Conservation (phyloP, 306 rosid species). For the Biancaea sappan region DNA sequence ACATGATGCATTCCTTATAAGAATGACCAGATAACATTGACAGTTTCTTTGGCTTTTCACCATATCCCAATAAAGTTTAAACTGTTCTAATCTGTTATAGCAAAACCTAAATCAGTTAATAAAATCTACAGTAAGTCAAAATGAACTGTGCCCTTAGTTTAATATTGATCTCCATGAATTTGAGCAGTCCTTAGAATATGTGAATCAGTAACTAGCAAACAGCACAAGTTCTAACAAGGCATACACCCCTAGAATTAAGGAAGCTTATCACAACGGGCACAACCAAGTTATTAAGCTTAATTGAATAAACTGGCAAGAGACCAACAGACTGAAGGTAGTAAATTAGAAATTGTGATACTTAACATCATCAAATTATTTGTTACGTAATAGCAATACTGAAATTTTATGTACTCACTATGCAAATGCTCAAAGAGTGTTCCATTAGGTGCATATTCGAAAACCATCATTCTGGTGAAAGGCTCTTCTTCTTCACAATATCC, state of each 20-base stretch:
- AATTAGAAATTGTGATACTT: constrained; percentile 13
- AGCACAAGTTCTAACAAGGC: background rate
- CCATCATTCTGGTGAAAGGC: constrained; percentile 93
- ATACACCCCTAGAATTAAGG: background rate
- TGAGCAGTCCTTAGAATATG: background rate
- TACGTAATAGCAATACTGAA: constrained; percentile 16
- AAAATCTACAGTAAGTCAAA: background rate
- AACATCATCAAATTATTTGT: background rate
- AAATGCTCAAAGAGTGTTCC: constrained; percentile 96
- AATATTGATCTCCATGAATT: background rate
- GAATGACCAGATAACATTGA: background rate
- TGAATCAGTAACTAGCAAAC: background rate
- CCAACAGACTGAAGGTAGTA: constrained; percentile 3
- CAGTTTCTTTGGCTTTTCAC: background rate
- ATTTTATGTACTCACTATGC: constrained; percentile 64
- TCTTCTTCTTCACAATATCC: constrained; percentile 87
- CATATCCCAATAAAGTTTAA: background rate
- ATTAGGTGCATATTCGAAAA: constrained; percentile 93
- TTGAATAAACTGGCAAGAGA: background rate
- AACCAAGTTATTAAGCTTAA: background rate
- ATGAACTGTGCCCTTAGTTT: background rate
- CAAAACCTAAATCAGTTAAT: background rate
- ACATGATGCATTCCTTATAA: background rate
- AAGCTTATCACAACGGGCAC: background rate
- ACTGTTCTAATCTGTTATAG: background rate